These are phyloP conservation scores for Mortierella sp. DNA, from an alignment of 371 early-diverging fungal species.

Conservation along the genomic window DNA sequence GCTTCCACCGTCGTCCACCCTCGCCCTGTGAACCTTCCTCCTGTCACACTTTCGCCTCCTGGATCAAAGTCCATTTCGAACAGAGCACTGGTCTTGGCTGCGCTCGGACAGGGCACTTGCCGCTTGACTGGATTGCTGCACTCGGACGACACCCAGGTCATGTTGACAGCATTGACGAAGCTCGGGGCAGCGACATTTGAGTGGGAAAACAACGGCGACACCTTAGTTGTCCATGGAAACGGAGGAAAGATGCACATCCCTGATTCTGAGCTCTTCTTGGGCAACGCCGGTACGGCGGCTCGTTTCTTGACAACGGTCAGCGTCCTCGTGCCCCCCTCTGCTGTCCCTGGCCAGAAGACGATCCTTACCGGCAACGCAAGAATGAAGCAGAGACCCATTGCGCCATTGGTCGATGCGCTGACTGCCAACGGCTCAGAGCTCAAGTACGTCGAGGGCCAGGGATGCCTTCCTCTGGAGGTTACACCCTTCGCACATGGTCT, in stretches of 20 bases:
- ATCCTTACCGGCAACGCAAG: conserved; percentile 96
- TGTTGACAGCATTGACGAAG: conserved; percentile 91
- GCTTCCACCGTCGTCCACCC: conserved; percentile 80
- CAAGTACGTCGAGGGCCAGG: conserved; percentile 81
- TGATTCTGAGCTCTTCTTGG: conserved; percentile 86
- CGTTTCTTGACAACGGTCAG: conserved; percentile 94
- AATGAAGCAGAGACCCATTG: conserved; percentile 97
- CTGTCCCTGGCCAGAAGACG: conserved; percentile 59
- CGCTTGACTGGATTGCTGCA: conserved; percentile 90
- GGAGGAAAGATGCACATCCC: conserved; percentile 85
- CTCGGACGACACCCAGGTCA: conserved; percentile 98
- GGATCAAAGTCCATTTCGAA: conserved; percentile 98
- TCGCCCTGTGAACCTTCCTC: conserved; percentile 65
- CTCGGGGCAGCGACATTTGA: conserved; percentile 87
- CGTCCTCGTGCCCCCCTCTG: conserved; percentile 72
- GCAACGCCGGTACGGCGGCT: conserved; percentile 98
- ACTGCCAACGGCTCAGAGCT: conserved; percentile 82
- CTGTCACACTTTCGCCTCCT: conserved; percentile 82
- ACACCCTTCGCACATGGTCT: conserved; percentile 77
- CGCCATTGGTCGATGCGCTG: conserved; percentile 89
- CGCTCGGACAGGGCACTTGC: conserved; percentile 88
- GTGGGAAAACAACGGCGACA: conserved; percentile 95
- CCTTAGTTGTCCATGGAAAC: conserved; percentile 86
- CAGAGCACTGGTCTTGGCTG: conserved; percentile 93
- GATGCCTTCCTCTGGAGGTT: conserved; percentile 90